These are phyloP conservation scores for Arthrobotrys sinensis DNA, from an alignment of 2,329 filamentous ascomycete species.

Conservation along the genomic window DNA sequence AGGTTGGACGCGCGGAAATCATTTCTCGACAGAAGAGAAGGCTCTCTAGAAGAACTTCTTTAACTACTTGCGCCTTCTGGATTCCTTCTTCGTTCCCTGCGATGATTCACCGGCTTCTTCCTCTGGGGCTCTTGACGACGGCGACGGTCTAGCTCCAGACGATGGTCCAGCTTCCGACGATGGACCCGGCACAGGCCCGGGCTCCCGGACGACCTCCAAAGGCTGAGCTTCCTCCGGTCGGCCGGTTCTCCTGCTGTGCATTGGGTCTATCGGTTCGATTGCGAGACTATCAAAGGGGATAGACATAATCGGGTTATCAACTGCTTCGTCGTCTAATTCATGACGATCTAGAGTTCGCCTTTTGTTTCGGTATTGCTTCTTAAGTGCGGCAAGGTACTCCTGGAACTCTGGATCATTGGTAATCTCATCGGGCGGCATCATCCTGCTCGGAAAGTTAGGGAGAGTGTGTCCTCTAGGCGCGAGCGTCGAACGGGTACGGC, in stretches of 20 bases:
- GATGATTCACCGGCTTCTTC: neutral
- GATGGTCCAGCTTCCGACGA: constrained; percentile 1
- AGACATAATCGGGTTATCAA: neutral
- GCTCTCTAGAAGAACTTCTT: constrained; percentile 31
- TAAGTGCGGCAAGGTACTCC: neutral
- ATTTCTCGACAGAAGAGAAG: constrained; percentile 1
- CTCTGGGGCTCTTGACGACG: neutral
- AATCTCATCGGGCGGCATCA: neutral
- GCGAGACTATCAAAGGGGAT: neutral
- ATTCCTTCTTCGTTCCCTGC: constrained; percentile 18
- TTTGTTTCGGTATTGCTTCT: neutral
- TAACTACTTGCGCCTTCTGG: constrained; percentile 31
- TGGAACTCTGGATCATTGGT: neutral
- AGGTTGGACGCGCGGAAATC: neutral
- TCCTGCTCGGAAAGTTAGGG: neutral
- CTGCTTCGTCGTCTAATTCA: neutral
- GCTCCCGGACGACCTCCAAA: constrained; percentile 23
- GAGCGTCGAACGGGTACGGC: neutral
- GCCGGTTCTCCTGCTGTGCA: constrained; percentile 4
- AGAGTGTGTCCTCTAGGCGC: neutral
- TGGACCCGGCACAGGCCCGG: neutral
- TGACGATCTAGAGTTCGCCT: neutral
- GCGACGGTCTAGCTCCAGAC: neutral
- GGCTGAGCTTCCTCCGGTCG: constrained; percentile 21
- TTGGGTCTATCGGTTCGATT: neutral